Evolutionary conservation across 306 rosid species (phyloP).

Genomic region (Cicer arietinum): DNA sequence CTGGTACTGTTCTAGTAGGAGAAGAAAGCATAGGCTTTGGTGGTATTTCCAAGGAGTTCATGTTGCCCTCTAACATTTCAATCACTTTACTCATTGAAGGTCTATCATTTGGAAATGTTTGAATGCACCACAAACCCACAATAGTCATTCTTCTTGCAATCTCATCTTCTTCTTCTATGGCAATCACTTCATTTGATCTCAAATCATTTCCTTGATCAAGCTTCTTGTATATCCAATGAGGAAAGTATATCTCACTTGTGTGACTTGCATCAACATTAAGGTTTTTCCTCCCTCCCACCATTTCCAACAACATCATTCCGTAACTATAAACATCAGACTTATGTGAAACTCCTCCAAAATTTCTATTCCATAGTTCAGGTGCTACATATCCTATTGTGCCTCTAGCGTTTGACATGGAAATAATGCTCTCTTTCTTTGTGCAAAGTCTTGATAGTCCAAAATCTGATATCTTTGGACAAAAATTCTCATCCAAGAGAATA

Average conservation of each 20-base stretch:
- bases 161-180: constrained; percentile 37
- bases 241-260: constrained; percentile 37
- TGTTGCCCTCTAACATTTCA: neutral
- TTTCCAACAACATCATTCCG: neutral
- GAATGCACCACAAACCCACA: constrained; percentile 21
- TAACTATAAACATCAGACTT: constrained; percentile 13
- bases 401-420: constrained; percentile 46
- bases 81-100: constrained; percentile 16
- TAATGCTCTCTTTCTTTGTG: constrained; percentile 32
- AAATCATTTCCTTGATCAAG: constrained; percentile 30
- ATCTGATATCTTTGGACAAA: constrained; percentile 42
- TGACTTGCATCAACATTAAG: neutral
- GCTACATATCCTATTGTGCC: constrained; percentile 46
- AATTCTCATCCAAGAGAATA: constrained; percentile 42
- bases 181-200: neutral
- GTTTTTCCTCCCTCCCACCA: constrained; percentile 3
- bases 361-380: constrained; percentile 46
- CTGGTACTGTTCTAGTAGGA: constrained; percentile 4
- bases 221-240: constrained; percentile 41
- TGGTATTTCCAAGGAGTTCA: neutral
- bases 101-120: constrained; percentile 23
- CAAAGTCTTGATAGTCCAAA: constrained; percentile 49
- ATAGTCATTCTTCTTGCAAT: constrained; percentile 39
- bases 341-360: neutral
- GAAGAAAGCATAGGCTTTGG: constrained; percentile 13